Percentiles rank a stretch among this genome's conserved stretches.
Conservation (phyloP, 2,329 filamentous ascomycete genomes). For the Colletotrichum tofieldiae region DNA sequence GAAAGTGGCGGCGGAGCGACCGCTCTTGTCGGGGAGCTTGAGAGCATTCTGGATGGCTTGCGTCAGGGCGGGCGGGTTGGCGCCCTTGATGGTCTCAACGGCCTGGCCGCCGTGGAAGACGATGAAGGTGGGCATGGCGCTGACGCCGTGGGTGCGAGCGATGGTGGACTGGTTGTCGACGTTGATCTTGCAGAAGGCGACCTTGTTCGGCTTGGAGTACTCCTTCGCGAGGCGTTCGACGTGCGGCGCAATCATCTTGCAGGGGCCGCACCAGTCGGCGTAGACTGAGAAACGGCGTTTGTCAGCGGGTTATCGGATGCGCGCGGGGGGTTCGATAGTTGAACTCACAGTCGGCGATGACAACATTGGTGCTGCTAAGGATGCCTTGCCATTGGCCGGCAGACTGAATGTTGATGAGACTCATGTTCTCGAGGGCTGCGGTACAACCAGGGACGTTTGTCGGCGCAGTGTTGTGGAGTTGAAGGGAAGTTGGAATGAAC, state of each 20-base stretch:
- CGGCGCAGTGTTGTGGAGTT: conserved; percentile 20
- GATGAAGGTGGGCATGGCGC: conserved; percentile 95
- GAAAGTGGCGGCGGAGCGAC: conserved; percentile 64
- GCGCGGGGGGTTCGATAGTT: conserved; percentile 26
- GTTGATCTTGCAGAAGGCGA: conserved; percentile 94
- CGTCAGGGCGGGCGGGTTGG: conserved; percentile 82
- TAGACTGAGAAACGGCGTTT: conserved; percentile 75
- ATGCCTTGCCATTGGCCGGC: conserved; percentile 80
- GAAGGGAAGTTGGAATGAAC: conserved; percentile 4
- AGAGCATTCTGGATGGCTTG: conserved; percentile 81
- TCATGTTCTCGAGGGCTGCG: conserved; percentile 55
- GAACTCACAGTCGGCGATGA: conserved; percentile 89
- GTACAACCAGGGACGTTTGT: conserved; percentile 17
- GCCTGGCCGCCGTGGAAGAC: conserved; percentile 85
- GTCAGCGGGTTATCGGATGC: conserved; percentile 38
- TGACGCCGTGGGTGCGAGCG: conserved; percentile 82
- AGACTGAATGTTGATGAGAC: conserved; percentile 73
- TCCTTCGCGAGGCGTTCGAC: conserved; percentile 88
- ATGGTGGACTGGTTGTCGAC: conserved; percentile 87
- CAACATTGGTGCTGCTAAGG: conserved; percentile 81
- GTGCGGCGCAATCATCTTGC: conserved; percentile 90
- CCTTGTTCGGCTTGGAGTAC: conserved; percentile 83
- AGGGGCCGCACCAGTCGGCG: conserved; percentile 95
- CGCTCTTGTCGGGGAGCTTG: conserved; percentile 63
- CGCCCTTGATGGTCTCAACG: conserved; percentile 84